Conservation (phyloP, 1,139 yeast genomes). For the Debaryomyces sp. region DNA sequence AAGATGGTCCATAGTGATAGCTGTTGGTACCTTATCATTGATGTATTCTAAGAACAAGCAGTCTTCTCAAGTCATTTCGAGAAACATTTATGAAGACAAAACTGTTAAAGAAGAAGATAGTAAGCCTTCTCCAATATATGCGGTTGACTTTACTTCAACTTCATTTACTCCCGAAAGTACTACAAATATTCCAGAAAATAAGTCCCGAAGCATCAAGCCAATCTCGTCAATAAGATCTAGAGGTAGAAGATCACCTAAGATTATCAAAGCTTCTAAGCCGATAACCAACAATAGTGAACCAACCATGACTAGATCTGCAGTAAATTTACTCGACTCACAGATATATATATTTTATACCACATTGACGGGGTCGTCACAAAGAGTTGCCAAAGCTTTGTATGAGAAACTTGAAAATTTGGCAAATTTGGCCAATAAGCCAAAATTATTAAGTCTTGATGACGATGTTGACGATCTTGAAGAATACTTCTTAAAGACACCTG, state of each 20-base stretch:
- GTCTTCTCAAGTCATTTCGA: neutral
- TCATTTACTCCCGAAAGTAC: conserved; percentile 29
- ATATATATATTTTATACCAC: conserved; percentile 79
- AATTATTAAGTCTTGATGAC: conserved; percentile 68
- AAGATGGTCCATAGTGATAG: conserved; percentile 24
- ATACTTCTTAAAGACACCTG: conserved; percentile 70
- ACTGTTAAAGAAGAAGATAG: neutral
- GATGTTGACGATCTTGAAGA: conserved; percentile 86
- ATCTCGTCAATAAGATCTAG: conserved; percentile 11
- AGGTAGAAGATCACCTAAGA: conserved; percentile 39
- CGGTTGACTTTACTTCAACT: conserved; percentile 48
- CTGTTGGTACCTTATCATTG: conserved; percentile 15
- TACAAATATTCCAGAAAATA: conserved; percentile 22
- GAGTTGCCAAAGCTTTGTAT: conserved; percentile 59
- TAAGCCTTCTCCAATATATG: conserved; percentile 38
- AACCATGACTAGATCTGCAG: conserved; percentile 32
- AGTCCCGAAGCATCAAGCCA: conserved; percentile 18
- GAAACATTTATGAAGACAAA: neutral
- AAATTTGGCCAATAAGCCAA: conserved; percentile 48
- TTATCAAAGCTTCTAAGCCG: conserved; percentile 42
- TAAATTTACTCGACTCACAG: conserved; percentile 44
- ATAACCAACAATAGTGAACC: conserved; percentile 20
- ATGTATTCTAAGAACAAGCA: conserved; percentile 10
- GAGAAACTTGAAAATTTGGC: conserved; percentile 35
- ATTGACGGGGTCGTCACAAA: conserved; percentile 77